phyloP scores from a whole-genome alignment of 345 rosid genomes.

The Syzygium grande region DNA sequence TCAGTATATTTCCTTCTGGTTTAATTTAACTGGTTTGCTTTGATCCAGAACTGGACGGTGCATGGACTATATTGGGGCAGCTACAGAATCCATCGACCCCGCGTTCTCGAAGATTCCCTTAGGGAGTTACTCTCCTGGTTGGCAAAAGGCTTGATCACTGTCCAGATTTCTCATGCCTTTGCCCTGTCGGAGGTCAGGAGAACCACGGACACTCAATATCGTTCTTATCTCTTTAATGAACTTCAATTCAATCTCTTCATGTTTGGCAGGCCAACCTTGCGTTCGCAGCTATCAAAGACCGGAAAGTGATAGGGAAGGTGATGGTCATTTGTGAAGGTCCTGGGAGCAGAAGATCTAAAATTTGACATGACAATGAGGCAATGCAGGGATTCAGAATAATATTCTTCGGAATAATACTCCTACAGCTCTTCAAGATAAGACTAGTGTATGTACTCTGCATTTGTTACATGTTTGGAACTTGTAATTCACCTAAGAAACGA shows the following conservation, averaged over 20 bases:
- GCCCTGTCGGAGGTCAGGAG: conserved; percentile 54
- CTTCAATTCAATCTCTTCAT: not conserved
- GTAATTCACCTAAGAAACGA: not conserved
- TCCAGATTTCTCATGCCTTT: conserved; percentile 71
- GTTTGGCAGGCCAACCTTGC: conserved; percentile 73
- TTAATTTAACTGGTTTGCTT: not conserved
- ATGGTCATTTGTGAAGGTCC: conserved; percentile 46
- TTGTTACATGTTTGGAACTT: not conserved
- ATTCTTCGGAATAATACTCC: not conserved
- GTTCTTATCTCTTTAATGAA: not conserved
- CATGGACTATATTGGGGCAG: conserved; percentile 99
- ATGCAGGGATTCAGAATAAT: not conserved
- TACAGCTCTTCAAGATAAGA: not conserved
- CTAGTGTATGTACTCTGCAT: not conserved
- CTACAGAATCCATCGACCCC: conserved; percentile 52
- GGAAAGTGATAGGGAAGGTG: conserved; percentile 91
- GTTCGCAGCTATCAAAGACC: conserved; percentile 67
- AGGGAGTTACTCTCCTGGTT: conserved; percentile 79
- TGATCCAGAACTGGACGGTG: conserved; percentile 88
- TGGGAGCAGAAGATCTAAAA: conserved; percentile 40
- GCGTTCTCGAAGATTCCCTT: conserved; percentile 60
- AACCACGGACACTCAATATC: not conserved
- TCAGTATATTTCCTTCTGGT: not conserved
- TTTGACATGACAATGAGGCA: conserved; percentile 1
- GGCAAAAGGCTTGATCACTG: conserved; percentile 49